Conservation (phyloP, 495 filamentous ascomycete genomes). For the Penicillium antarcticum region DNA sequence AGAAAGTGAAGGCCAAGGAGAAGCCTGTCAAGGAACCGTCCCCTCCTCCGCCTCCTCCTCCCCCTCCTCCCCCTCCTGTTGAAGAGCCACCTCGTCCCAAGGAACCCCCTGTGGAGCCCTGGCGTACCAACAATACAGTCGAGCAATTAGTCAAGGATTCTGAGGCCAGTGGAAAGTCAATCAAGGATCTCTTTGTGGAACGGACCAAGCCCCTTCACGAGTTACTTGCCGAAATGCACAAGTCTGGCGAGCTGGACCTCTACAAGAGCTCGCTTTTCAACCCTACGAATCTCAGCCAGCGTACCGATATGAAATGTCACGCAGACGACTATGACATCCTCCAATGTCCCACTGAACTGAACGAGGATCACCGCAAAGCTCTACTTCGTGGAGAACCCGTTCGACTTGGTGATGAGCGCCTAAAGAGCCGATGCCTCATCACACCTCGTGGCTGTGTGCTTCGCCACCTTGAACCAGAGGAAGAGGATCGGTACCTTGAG, state of each 20-base stretch:
- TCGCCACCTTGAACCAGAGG: slow-evolving; percentile 67
- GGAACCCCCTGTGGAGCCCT: slow-evolving; percentile 23
- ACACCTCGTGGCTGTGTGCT: slow-evolving; percentile 78
- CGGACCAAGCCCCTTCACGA: slow-evolving; percentile 38
- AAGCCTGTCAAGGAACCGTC: slow-evolving; percentile 30
- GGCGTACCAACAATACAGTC: slow-evolving; percentile 44
- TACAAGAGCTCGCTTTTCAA: slow-evolving; percentile 54
- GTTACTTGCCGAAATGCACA: slow-evolving; percentile 50
- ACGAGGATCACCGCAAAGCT: slow-evolving; percentile 40
- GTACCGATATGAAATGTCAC: slow-evolving; percentile 48
- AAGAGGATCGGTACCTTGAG: slow-evolving; percentile 73
- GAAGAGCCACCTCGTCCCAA: slow-evolving; percentile 34
- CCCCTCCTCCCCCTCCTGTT: background rate
- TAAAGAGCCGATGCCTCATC: slow-evolving; percentile 55
- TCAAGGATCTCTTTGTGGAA: slow-evolving; percentile 42
- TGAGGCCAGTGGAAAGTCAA: slow-evolving; percentile 29
- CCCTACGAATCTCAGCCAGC: slow-evolving; percentile 47
- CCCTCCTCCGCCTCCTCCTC: slow-evolving; percentile 2
- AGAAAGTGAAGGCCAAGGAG: slow-evolving; percentile 39
- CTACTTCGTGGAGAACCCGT: slow-evolving; percentile 41
- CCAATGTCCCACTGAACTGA: slow-evolving; percentile 37
- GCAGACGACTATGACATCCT: slow-evolving; percentile 41
- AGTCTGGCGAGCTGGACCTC: slow-evolving; percentile 43
- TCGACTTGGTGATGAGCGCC: slow-evolving; percentile 28
- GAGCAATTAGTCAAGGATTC: slow-evolving; percentile 39